Conservation (phyloP, 1,284 basidiomycete genomes). For the Heterobasidion parviporum region DNA sequence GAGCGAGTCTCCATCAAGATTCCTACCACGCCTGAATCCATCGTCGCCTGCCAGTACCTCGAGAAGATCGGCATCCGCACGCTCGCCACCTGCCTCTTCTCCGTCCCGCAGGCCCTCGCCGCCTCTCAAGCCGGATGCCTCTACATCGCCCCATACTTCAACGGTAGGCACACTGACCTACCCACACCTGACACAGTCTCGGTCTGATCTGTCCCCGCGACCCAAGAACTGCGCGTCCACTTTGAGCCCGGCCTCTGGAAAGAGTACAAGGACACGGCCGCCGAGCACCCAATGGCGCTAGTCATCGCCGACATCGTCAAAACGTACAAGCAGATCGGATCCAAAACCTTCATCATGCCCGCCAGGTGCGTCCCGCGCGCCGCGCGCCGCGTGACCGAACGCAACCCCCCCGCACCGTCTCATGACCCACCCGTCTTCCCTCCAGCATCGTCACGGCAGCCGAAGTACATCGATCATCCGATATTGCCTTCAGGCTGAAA, state of each 20-base stretch:
- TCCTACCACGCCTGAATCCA: conserved; percentile 36
- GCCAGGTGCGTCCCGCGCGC: conserved; percentile 28
- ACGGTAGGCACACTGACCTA: conserved; percentile 22
- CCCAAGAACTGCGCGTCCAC: conserved; percentile 38
- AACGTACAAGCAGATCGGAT: conserved; percentile 26
- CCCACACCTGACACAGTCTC: background rate
- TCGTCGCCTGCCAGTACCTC: conserved; percentile 35
- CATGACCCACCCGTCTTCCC: background rate
- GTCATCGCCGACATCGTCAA: conserved; percentile 31
- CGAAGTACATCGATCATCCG: conserved; percentile 22
- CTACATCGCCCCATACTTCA: conserved; percentile 43
- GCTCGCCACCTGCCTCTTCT: conserved; percentile 39
- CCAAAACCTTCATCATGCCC: conserved; percentile 40
- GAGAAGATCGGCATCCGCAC: conserved; percentile 33
- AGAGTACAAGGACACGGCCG: conserved; percentile 29
- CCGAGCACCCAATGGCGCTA: conserved; percentile 33
- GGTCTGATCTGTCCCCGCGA: background rate
- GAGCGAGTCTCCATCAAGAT: conserved; percentile 44
- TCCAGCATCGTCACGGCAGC: conserved; percentile 32
- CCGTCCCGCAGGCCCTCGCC: conserved; percentile 36
- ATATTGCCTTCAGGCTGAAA: background rate
- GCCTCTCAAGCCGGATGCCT: conserved; percentile 38
- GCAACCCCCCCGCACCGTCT: background rate
- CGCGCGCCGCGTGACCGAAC: background rate
- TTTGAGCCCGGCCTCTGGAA: conserved; percentile 33